Evolutionary conservation across 139 green algal genomes (phyloP), one percentile per base, ranked within the genome.

Genomic region (Volvox reticuliferus): DNA sequence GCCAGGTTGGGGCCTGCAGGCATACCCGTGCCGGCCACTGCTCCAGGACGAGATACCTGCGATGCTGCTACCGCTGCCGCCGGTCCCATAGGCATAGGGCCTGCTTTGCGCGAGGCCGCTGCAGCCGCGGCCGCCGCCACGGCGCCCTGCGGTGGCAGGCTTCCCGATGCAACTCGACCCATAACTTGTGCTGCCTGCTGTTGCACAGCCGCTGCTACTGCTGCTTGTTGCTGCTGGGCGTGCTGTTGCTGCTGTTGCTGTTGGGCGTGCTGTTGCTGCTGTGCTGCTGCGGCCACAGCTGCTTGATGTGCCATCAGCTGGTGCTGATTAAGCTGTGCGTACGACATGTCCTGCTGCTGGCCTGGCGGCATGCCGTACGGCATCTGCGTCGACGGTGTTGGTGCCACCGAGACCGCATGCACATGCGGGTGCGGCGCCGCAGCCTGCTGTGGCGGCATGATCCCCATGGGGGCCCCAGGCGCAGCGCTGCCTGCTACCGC

Each of bases 281-380:
- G 78, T 24, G 79, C 79, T 24, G 55, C 79, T 12, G 50, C 79
- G 32, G 55, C 44, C 1, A 35, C 37, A 37, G 37, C 79, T 73
- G 81, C 61, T 35, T 87, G 81, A 24, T 76, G 62, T 33, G 76
- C 55, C 19, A 30, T 30, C n/a, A 67, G 82, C 12, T 88, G 82
- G 19, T 89, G 84, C 68, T 89, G 84, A 13, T 35, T 44, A 37
- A 80, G 76, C 36, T 89, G 84, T 44, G 68, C 36, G 32, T 88
- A 69, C 1, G 37, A 62, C 65, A 79, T 36, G 24, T 88, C 63
- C 67, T 88, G 68, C 3, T 44, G 68, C 28, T 68, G 84, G 28
- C 61, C 62, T 24, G 76, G 81, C 81, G 30, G n/a, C 61, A 87
- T 77, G 30, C 81, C 30, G 30, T 87, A 87, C 55, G 61, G 81